Conservation (phyloP, 306 rosid species). For the Quercus berberidifolia region DNA sequence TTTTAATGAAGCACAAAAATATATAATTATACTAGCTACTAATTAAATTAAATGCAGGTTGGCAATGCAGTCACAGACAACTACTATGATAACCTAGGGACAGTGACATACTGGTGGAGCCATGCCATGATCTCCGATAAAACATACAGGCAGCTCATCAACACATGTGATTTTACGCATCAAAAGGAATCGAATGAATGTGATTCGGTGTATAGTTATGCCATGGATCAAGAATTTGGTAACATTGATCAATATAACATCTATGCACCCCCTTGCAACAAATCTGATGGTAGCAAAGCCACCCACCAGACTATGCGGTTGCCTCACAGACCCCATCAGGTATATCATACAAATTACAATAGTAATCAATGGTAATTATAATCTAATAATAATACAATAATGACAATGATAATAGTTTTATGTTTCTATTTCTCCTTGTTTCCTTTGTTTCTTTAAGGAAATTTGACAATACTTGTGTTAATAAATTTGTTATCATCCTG, state of each 20-base stretch:
- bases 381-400: background rate
- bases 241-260: conserved; percentile 96
- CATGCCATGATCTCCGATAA: conserved; percentile 97
- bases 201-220: conserved; percentile 74
- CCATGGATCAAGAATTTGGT: conserved; percentile 94
- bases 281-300: conserved; percentile 56
- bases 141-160: conserved; percentile 70
- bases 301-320: conserved; percentile 57
- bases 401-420: no score
- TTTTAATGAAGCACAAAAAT: no score
- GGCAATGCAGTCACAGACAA: conserved; percentile 97
- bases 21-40: background rate
- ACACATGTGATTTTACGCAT: conserved; percentile 69
- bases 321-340: conserved; percentile 72
- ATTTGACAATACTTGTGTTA: background rate
- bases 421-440: no score
- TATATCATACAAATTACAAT: background rate
- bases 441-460: background rate
- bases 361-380: background rate
- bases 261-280: conserved; percentile 88
- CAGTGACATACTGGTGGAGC: conserved; percentile 99
- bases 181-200: conserved; percentile 85
- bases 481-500: background rate
- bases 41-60: conserved; percentile 43
- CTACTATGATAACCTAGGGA: conserved; percentile 87